Base-by-base conservation (phyloP, 495 filamentous ascomycete genomes). In the Tuber melanosporum region DNA sequence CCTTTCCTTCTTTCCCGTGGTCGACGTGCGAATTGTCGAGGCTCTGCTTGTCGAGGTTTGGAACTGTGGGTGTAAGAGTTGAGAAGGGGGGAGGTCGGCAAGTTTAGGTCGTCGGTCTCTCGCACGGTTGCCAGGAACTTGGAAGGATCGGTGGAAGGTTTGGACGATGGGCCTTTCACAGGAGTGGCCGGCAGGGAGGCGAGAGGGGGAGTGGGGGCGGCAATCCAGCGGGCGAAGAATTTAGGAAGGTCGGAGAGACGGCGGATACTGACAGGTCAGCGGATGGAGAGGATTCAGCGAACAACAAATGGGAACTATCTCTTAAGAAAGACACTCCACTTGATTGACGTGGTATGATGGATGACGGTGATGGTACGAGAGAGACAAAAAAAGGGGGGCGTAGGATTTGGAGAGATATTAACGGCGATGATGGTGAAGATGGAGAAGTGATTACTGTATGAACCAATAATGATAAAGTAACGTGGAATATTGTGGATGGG, bases 161-260 rank as follows among this genome's bases (percentile, higher is more conserved):
- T 74, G 77, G 77, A 70, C 74, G 77, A 74, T 80, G 78, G 57
- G 10, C 71, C 73, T 73, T 75, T 72, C 66, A 47, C 75, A 74
- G 46, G 46, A 73, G 71, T 49, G 62, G 71, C 72, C 45, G 15
- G 69, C 52, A 74, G 72, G 42, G 74, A 42, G 77, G 71, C 70
- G 66, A 74, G 77, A 76, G 78, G 77, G 78, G 73, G 73, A 74
- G 78, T 79, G 78, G 78, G 77, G 77, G 77, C 77, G 71, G 73
- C 77, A 66, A 66, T 66, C 57, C 3, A 80, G 77, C 66, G 77
- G 77, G 75, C 69, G 71, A 79, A 73, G 77, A 80, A 77, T 79
- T 66, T 80, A 79, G 78, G 78, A 80, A 80, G 78, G 78, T 79
- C 73, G 62, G 77, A 80, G 70, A 76, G 62, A 77, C 62, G 73